Evolutionary conservation across 140 eudicot genomes (phyloP).

Genomic region (Artemisia princeps): DNA sequence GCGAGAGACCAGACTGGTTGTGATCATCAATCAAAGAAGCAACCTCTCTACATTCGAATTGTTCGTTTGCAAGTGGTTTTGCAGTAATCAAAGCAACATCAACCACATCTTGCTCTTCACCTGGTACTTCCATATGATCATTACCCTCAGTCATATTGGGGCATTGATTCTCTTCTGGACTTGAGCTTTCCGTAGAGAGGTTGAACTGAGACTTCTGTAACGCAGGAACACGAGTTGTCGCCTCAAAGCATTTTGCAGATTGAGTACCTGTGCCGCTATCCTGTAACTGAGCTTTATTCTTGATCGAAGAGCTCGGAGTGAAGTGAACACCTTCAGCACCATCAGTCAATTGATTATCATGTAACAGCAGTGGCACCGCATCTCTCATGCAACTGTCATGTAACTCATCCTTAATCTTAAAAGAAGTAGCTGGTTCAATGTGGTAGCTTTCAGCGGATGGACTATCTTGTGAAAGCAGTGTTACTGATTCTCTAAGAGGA

Average conservation of each 20-base stretch:
- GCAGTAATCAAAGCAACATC: constrained; percentile 17
- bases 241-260: constrained; percentile 10
- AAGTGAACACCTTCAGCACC: too few species aligned
- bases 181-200: constrained; percentile 24
- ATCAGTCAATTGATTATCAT: too few species aligned
- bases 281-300: constrained; percentile 8
- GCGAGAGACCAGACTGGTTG: constrained; percentile 2
- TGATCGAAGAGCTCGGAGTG: constrained; percentile 15
- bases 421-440: too few species aligned
- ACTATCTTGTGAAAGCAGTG: too few species aligned
- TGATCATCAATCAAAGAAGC: constrained; percentile 18
- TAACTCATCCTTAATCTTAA: too few species aligned
- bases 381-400: too few species aligned
- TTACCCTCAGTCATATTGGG: constrained; percentile 1
- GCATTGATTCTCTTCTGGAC: constrained; percentile 18
- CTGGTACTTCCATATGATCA: constrained; percentile 15
- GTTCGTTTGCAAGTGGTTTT: background rate
- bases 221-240: constrained; percentile 5
- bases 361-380: too few species aligned
- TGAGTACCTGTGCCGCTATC: constrained; percentile 16
- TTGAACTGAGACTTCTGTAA: constrained; percentile 15
- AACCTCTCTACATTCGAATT: background rate
- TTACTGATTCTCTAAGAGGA: too few species aligned
- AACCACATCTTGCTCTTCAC: constrained; percentile 17
- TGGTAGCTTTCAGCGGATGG: too few species aligned